A percentile compares a stretch with the other conserved stretches of the same genome.
Conservation (phyloP, 495 filamentous ascomycete genomes). For the Penicillium tannophilum region DNA sequence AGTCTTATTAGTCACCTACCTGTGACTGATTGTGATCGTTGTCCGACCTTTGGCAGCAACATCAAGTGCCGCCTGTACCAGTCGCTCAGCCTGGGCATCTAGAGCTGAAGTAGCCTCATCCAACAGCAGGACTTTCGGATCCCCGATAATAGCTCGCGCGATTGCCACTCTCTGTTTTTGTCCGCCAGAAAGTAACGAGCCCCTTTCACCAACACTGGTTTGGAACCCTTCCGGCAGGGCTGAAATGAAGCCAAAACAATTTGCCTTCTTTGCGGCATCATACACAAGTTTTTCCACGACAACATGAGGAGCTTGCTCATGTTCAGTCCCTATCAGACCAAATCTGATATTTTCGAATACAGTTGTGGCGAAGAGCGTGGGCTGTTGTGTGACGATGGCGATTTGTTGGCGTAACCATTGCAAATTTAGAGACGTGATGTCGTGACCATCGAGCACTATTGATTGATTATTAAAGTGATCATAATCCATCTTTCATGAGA, state of each 20-base stretch:
- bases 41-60: constrained; percentile 41
- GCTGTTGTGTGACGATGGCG: neutral
- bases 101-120: constrained; percentile 56
- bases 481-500: too few species aligned
- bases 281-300: neutral
- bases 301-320: neutral
- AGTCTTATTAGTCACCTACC: constrained; percentile 11
- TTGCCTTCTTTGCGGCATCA: neutral
- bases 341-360: neutral
- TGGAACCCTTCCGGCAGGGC: neutral
- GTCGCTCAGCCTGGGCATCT: constrained; percentile 48
- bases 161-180: neutral
- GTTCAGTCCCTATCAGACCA: neutral
- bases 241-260: neutral
- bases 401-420: neutral
- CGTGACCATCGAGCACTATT: neutral
- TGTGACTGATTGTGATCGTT: constrained; percentile 56
- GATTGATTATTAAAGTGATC: too few species aligned
- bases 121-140: constrained; percentile 76
- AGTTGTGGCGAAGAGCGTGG: neutral
- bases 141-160: constrained; percentile 77
- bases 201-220: neutral
- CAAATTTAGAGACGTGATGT: neutral
- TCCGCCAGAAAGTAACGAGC: neutral
- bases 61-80: constrained; percentile 51